A percentile compares a stretch with the other conserved stretches of the same genome.
These are phyloP conservation scores for Alternaria angustiovoidea DNA, from an alignment of 2,329 filamentous ascomycete genomes.

Conservation along the genomic window DNA sequence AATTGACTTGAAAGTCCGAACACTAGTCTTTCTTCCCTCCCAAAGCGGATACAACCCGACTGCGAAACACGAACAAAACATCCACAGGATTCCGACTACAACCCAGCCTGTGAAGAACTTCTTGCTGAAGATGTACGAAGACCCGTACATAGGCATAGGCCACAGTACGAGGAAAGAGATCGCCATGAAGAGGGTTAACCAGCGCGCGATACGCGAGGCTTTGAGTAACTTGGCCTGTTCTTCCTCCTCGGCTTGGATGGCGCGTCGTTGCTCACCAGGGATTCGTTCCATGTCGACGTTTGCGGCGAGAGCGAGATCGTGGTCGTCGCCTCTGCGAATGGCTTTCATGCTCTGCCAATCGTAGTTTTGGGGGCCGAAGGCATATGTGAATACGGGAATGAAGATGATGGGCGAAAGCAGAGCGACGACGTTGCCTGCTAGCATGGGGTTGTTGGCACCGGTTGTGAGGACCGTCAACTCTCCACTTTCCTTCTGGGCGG, in stretches of 20 bases:
- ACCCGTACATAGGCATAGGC: slow-evolving; percentile 92
- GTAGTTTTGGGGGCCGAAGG: slow-evolving; percentile 77
- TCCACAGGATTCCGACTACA: slow-evolving; percentile 72
- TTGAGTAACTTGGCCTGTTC: slow-evolving; percentile 55
- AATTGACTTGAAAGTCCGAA: slow-evolving; percentile 68
- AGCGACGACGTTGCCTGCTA: slow-evolving; percentile 85
- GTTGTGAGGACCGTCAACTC: slow-evolving; percentile 75
- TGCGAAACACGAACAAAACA: slow-evolving; percentile 74
- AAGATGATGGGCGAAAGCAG: slow-evolving; percentile 79
- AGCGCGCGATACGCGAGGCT: slow-evolving; percentile 61
- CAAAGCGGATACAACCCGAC: slow-evolving; percentile 84
- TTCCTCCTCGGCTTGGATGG: slow-evolving; percentile 50
- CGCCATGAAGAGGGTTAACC: slow-evolving; percentile 69
- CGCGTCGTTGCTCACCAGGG: slow-evolving; percentile 58
- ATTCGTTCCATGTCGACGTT: slow-evolving; percentile 72
- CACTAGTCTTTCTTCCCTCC: slow-evolving; percentile 76
- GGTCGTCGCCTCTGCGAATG: slow-evolving; percentile 81
- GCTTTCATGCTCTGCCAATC: slow-evolving; percentile 84
- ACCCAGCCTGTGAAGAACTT: slow-evolving; percentile 86
- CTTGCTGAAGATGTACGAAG: slow-evolving; percentile 81
- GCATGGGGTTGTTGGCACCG: slow-evolving; percentile 82
- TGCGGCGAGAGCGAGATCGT: slow-evolving; percentile 70
- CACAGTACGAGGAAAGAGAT: slow-evolving; percentile 79
- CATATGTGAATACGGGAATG: slow-evolving; percentile 76
- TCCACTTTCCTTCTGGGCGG: slow-evolving; percentile 73